Conservation (phyloP, 163 green algal species). For the Scenedesmus sp. region DNA sequence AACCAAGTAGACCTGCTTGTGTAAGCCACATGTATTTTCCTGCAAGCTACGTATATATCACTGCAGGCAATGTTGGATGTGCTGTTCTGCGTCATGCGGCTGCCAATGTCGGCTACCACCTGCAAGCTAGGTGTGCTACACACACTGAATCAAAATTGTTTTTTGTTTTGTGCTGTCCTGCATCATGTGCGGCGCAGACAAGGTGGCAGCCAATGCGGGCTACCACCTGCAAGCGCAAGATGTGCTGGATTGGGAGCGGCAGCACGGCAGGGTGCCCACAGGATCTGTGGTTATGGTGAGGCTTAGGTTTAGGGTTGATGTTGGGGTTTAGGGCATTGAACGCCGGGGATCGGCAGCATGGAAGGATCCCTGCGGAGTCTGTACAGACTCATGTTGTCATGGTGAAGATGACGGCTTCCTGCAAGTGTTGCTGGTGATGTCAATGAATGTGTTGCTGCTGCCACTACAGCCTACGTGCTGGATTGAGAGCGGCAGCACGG, state of each 20-base stretch:
- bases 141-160: background rate
- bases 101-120: no score
- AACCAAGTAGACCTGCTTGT: no score
- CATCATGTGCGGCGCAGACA: background rate
- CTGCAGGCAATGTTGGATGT: no score
- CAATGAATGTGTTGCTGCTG: background rate
- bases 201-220: background rate
- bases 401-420: background rate
- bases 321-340: no score
- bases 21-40: no score
- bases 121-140: background rate
- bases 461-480: background rate
- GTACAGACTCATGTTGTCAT: background rate
- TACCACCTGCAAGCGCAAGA: background rate
- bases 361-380: background rate
- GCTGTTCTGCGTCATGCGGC: no score
- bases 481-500: background rate
- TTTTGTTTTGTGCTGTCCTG: background rate
- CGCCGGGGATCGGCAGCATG: no score
- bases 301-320: background rate
- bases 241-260: constrained; percentile 9
- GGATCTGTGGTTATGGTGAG: background rate
- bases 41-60: no score
- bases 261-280: background rate
- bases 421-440: background rate